Base-by-base conservation (phyloP, 208 protist species). In the Trypanosoma cruzi region DNA sequence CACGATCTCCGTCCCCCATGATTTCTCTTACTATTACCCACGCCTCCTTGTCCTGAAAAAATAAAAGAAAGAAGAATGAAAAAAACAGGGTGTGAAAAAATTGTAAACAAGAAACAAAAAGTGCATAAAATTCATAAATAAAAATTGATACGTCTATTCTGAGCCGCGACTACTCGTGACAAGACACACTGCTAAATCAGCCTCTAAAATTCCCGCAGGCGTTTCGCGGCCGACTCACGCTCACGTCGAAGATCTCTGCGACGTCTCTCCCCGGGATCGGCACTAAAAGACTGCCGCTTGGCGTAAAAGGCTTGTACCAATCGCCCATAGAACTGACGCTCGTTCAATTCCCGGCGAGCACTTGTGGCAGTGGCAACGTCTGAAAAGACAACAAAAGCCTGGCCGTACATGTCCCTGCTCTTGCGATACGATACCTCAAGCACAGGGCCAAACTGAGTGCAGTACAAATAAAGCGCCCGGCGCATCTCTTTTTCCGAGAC, bases 351-450 rank as follows among this genome's bases (percentile, higher is more conserved):
- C 24, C 82, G 80, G 3, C 84, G 77, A 8, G 86, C 87, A 13
- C 72, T 90, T 1, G 85, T 93, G 28, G 90, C 90, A 16, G 88
- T 96, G 50, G 84, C 85, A 4, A 96, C 85, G 63, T 96, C 90
- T 31, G 81, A 80, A 60, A 96, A 96, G 26, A 93, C 85, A 42
- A 96, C 80, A 82, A 96, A 96, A 3, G 86, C 90, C 68, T 96
- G 90, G 0, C 90, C 90, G 68, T 96, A 88, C 52, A 94, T 79
- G 24, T 70, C 55, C 7, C 63, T 71, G 31, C 60, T 85, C 40
- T 91, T 93, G 34, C 62, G 56, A 64, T 91, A 93, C 26, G 80
- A 61, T 28, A 96, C 84, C 24, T 85, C 83, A 31, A 79, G 66
- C 22, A 96, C 86, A 34, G 90, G 90, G 11, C 90, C 90, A 64